Evolutionary conservation across 1,139 yeast species (phyloP).

Genomic region (Tardiomyces blankii): DNA sequence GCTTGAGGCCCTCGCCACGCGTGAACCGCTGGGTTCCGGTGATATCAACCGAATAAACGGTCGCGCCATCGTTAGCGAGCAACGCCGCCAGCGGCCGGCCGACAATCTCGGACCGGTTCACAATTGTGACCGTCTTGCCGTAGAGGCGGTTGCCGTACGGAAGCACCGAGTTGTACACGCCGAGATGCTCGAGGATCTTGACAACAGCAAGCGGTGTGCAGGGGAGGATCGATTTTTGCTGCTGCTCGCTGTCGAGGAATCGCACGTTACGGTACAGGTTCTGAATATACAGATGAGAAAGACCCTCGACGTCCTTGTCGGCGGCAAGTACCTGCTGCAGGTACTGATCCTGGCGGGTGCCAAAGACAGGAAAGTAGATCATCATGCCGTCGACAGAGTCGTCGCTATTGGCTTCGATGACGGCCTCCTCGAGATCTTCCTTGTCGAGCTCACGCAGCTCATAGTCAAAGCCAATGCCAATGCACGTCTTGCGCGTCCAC

Average conservation of each 20-base stretch:
- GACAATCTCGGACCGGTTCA: conserved; percentile 90
- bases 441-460: conserved; percentile 64
- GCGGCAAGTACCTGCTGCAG: conserved; percentile 78
- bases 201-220: conserved; percentile 95
- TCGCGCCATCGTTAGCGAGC: conserved; percentile 94
- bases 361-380: conserved; percentile 98
- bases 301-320: conserved; percentile 92
- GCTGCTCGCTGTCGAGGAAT: conserved; percentile 54
- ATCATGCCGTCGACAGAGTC: conserved; percentile 77
- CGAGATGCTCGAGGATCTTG: conserved; percentile 80
- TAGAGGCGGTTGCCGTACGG: conserved; percentile 86
- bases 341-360: conserved; percentile 90
- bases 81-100: conserved; percentile 96
- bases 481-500: conserved; percentile 91
- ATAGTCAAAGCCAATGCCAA: conserved; percentile 72
- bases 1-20: conserved; percentile 81
- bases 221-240: conserved; percentile 79
- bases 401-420: conserved; percentile 74
- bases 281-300: conserved; percentile 82
- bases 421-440: conserved; percentile 75
- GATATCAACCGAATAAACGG: conserved; percentile 83
- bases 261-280: conserved; percentile 90
- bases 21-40: conserved; percentile 85
- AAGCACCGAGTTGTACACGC: conserved; percentile 70
- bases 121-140: conserved; percentile 83